These are phyloP conservation scores for Emydomyces testavorans DNA, from an alignment of 2,329 filamentous ascomycete species.

Conservation along the genomic window DNA sequence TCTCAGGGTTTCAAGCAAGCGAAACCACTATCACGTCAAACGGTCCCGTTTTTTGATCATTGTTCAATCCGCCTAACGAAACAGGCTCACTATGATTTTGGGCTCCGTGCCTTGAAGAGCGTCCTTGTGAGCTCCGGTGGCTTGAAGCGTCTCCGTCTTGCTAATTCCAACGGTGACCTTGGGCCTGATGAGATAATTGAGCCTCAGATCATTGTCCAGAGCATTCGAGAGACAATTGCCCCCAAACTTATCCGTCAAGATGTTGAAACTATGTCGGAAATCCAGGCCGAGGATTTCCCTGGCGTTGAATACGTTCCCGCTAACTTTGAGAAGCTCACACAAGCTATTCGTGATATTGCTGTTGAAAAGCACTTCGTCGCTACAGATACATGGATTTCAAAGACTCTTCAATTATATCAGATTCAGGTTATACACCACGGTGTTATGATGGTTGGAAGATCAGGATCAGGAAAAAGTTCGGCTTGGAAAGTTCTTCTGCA, in stretches of 20 bases:
- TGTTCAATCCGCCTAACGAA: conserved; percentile 74
- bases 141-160: conserved; percentile 74
- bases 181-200: conserved; percentile 66
- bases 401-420: conserved; percentile 91
- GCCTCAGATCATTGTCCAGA: conserved; percentile 96
- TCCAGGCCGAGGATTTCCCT: conserved; percentile 80
- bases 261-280: conserved; percentile 72
- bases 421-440: conserved; percentile 97
- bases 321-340: conserved; percentile 65
- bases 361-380: conserved; percentile 76
- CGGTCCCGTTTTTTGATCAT: conserved; percentile 95
- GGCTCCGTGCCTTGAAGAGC: conserved; percentile 93
- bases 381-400: conserved; percentile 93
- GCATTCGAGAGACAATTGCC: conserved; percentile 93
- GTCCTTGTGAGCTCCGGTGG: conserved; percentile 96
- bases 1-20: conserved; percentile 98
- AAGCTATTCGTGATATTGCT: conserved; percentile 71
- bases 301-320: conserved; percentile 88
- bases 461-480: conserved; percentile 91
- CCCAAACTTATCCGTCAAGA: conserved; percentile 91
- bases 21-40: conserved; percentile 84
- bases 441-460: conserved; percentile 99
- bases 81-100: conserved; percentile 98
- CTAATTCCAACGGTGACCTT: conserved; percentile 44
- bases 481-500: conserved; percentile 89